These are phyloP conservation scores for Paecilomyces variotii DNA, from an alignment of 2,329 filamentous ascomycete species.

Conservation along the genomic window DNA sequence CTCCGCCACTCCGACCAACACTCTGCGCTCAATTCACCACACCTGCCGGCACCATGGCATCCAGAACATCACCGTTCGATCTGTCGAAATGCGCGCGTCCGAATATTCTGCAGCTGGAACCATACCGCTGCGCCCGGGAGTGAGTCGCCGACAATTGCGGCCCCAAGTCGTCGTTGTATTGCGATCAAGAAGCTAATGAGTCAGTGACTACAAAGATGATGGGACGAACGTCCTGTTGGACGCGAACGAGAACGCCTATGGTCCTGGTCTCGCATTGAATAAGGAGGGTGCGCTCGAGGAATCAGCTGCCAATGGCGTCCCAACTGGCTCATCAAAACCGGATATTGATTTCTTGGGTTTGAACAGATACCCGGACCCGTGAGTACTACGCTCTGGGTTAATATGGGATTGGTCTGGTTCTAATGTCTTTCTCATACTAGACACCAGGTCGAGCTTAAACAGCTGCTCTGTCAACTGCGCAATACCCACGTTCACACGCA, in stretches of 20 bases:
- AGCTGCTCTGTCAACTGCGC: constrained; percentile 75
- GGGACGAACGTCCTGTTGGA: constrained; percentile 93
- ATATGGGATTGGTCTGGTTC: not conserved
- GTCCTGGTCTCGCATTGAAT: constrained; percentile 61
- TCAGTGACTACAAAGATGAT: constrained; percentile 96
- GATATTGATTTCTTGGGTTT: constrained; percentile 71
- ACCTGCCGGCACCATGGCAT: constrained; percentile 23
- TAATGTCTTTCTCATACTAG: constrained; percentile 23
- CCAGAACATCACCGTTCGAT: constrained; percentile 53
- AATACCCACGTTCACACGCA: constrained; percentile 73
- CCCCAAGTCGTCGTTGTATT: not conserved
- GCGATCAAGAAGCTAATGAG: constrained; percentile 14
- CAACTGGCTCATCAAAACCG: constrained; percentile 39
- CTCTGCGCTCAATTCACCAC: constrained; percentile 3
- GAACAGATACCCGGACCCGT: constrained; percentile 90
- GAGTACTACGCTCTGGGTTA: constrained; percentile 13
- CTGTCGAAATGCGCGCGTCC: constrained; percentile 65
- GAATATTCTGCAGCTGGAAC: constrained; percentile 68
- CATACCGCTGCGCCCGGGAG: constrained; percentile 77
- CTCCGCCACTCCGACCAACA: constrained; percentile 14
- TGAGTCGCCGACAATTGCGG: constrained; percentile 36
- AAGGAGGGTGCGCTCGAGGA: constrained; percentile 41
- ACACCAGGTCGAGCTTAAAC: constrained; percentile 81
- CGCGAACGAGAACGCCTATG: constrained; percentile 95
- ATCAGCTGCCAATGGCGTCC: constrained; percentile 30